Evolutionary conservation across 495 filamentous ascomycete genomes (phyloP).

Genomic region (Penicillium goetzii): DNA sequence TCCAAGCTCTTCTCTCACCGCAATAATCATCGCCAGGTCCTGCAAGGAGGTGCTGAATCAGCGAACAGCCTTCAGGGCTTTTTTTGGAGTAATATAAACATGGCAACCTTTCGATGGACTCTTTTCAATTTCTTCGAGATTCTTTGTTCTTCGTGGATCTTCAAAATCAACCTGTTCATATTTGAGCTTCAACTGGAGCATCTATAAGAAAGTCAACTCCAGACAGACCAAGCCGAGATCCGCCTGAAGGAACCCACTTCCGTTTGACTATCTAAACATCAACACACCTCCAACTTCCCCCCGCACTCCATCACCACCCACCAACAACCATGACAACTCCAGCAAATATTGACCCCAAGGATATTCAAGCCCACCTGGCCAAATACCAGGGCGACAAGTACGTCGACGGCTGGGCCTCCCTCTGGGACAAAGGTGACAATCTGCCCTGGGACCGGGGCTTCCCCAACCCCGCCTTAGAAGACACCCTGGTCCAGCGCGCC

Average conservation of each 20-base stretch:
- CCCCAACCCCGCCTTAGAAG: constrained; percentile 68
- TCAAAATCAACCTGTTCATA: not conserved
- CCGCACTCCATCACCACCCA: constrained; percentile 6
- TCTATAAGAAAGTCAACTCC: not conserved
- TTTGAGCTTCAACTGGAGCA: not conserved
- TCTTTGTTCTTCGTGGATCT: not conserved
- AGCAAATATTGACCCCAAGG: constrained; percentile 29
- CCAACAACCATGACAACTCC: constrained; percentile 27
- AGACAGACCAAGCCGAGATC: not conserved
- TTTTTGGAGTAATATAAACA: constrained; percentile 1
- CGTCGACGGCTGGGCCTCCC: constrained; percentile 58
- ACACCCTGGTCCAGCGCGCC: constrained; percentile 55
- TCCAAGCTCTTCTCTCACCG: constrained; percentile 4
- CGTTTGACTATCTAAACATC: not conserved
- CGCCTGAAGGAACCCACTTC: not conserved
- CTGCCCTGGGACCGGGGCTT: constrained; percentile 72
- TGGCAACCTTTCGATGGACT: not conserved
- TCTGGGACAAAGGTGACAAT: constrained; percentile 64
- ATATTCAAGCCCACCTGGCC: constrained; percentile 34
- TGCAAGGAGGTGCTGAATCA: constrained; percentile 14
- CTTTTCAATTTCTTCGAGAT: not conserved
- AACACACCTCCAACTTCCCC: not conserved
- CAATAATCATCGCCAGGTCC: not conserved
- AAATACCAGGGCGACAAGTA: constrained; percentile 38
- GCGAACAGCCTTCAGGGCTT: not conserved